Percentiles rank a stretch among this genome's conserved stretches.
phyloP scores from a whole-genome alignment of 129 eudicot genomes.

The Arctium lappa region DNA sequence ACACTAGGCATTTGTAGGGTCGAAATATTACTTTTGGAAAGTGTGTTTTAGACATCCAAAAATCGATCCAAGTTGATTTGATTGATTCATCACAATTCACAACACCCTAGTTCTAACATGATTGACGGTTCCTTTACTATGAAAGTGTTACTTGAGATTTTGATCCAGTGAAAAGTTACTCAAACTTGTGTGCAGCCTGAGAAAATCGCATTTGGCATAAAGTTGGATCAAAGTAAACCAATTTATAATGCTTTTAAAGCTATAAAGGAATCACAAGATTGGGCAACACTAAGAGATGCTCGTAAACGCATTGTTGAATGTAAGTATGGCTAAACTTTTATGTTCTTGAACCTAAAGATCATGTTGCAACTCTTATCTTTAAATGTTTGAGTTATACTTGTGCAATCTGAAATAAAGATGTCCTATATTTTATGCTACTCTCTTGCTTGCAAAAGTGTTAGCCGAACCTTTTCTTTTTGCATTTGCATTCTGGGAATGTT shows the following conservation, averaged over 20 bases:
- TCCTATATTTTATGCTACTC: neutral
- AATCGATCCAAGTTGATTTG: too few relatives aligned
- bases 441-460: neutral
- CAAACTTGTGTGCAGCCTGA: conserved; percentile 57
- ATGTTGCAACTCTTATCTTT: neutral
- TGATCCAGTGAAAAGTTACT: neutral
- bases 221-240: conserved; percentile 88
- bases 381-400: neutral
- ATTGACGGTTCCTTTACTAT: neutral
- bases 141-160: neutral
- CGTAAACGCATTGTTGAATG: conserved; percentile 88
- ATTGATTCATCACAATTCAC: too few relatives aligned
- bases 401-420: neutral
- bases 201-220: conserved; percentile 74
- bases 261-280: conserved; percentile 69
- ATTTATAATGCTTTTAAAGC: conserved; percentile 85
- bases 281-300: conserved; percentile 70
- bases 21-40: too few relatives aligned
- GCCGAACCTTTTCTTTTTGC: neutral
- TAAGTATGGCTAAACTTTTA: conserved; percentile 27
- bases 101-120: too few relatives aligned
- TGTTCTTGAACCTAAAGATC: neutral
- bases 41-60: too few relatives aligned
- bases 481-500: neutral
- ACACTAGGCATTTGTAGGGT: too few relatives aligned